Base-by-base conservation (phyloP, 2,329 filamentous ascomycete species). In the Aspergillus sp. region DNA sequence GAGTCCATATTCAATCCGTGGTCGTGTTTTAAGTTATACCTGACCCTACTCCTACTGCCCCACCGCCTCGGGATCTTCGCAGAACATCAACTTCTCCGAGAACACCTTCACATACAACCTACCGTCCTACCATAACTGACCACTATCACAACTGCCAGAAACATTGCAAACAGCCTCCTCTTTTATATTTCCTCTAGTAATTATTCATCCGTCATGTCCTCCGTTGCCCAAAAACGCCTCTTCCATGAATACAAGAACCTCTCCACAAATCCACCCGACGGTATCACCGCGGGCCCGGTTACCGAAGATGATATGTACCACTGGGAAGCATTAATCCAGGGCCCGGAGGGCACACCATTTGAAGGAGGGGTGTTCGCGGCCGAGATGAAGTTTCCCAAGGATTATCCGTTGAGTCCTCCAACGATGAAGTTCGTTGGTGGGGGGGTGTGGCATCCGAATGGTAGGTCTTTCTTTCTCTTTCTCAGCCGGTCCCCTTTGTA, bases 251-350 rank as follows among this genome's bases (percentile, higher is more conserved):
- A 98, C 77, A 88, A 88, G 64, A 83, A 86, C 53, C 84, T 98
- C 52, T 93, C 89, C 53, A 91, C 88, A 63, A 93, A 94, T 70
- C 88, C 91, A 0, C 91, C 91, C n/a, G 91, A 97, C 52, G 93
- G 93, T 67, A 97, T 98, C 72, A 94, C 88, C 49, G 93, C 93
- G 10, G 93, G 93, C 19, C 93, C 93, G 32, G 76, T 96, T 51
- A 86, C 80, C 54, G 93, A 98, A 74, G 93, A 97, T 67, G 89
- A 98, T 73, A 83, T 97, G 64, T 86, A 96, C 60, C 76, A 88
- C 62, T 98, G 93, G 93, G 93, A 98, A 73, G 93, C 90, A 6
- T 74, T 97, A 52, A 97, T 98, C 61, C 85, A 94, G 69, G 93
- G 93, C 0, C 93, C 93, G 8, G 90, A 95, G 63, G 93, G 86